Percentiles rank a stretch among this genome's conserved stretches.
Evolutionary conservation across 2,329 filamentous ascomycete species (phyloP).

Genomic region (Penicillium sp.): DNA sequence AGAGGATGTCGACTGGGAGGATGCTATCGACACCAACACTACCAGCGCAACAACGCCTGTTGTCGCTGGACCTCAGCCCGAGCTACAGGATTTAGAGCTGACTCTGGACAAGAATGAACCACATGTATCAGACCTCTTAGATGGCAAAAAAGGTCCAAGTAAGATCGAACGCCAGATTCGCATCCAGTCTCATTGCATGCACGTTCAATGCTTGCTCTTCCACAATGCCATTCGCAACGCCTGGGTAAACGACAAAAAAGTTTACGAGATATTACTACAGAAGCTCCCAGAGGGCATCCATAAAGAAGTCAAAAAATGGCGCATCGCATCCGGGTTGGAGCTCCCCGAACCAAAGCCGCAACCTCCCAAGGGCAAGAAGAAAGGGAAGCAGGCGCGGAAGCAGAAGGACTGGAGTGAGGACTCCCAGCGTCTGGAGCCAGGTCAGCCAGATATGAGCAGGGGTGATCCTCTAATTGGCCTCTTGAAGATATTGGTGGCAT

Average conservation of each 20-base stretch:
- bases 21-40: conserved; percentile 53
- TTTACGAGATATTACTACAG: conserved; percentile 76
- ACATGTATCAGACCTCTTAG: conserved; percentile 63
- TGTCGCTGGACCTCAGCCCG: conserved; percentile 54
- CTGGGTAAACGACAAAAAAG: conserved; percentile 76
- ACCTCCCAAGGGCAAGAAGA: conserved; percentile 47
- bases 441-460: conserved; percentile 74
- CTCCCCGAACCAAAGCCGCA: conserved; percentile 46
- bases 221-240: conserved; percentile 85
- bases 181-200: conserved; percentile 79
- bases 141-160: conserved; percentile 78
- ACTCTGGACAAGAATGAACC: conserved; percentile 63
- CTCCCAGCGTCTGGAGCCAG: conserved; percentile 70
- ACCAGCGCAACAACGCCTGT: conserved; percentile 35
- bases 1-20: conserved; percentile 63
- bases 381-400: conserved; percentile 45
- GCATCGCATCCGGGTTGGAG: conserved; percentile 66
- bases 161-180: conserved; percentile 82
- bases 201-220: conserved; percentile 85
- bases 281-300: conserved; percentile 70
- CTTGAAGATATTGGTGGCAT: conserved; percentile 74
- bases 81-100: conserved; percentile 72
- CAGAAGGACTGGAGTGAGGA: conserved; percentile 72
- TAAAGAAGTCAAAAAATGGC: conserved; percentile 75
- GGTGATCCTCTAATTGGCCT: conserved; percentile 81